Conservation (phyloP, 768 basidiomycete genomes). For the Stropharia rugosoannulata region DNA sequence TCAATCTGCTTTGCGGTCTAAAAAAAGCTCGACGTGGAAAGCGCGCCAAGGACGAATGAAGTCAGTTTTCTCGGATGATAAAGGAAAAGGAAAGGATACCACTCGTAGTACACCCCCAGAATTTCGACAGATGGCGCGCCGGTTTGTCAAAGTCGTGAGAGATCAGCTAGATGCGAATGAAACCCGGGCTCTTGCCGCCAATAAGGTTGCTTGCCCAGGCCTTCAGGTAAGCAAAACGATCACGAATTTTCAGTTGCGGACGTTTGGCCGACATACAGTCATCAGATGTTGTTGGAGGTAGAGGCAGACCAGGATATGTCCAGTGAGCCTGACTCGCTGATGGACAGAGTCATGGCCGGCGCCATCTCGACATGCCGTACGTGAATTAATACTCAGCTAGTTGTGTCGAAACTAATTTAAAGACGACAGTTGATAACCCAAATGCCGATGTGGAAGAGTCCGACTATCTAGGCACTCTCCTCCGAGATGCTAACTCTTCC, state of each 20-base stretch:
- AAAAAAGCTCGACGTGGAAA: slow-evolving; percentile 83
- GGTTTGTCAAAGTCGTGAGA: slow-evolving; percentile 51
- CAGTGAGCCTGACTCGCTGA: slow-evolving; percentile 64
- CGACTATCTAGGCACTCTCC: slow-evolving; percentile 78
- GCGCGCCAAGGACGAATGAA: slow-evolving; percentile 78
- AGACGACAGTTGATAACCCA: slow-evolving; percentile 37
- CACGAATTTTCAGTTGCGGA: too few species aligned
- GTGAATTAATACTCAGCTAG: slow-evolving; percentile 24
- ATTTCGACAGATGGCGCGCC: slow-evolving; percentile 45
- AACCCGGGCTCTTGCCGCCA: slow-evolving; percentile 71
- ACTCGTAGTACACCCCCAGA: slow-evolving; percentile 36
- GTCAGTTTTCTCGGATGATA: slow-evolving; percentile 63
- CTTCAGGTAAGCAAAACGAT: slow-evolving; percentile 50
- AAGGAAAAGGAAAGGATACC: slow-evolving; percentile 33
- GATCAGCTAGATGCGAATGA: slow-evolving; percentile 64
- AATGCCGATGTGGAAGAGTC: slow-evolving; percentile 46
- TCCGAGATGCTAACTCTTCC: slow-evolving; percentile 86
- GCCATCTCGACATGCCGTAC: slow-evolving; percentile 65
- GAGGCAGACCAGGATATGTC: slow-evolving; percentile 69
- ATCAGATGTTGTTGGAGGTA: slow-evolving; percentile 77
- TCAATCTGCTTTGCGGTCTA: slow-evolving; percentile 65
- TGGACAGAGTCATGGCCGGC: slow-evolving; percentile 81
- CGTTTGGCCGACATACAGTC: background rate
- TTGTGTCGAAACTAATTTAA: background rate
- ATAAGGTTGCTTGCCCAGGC: slow-evolving; percentile 75